Base-by-base conservation (phyloP, 2,329 filamentous ascomycete genomes). In the Ceratocystis destructans region DNA sequence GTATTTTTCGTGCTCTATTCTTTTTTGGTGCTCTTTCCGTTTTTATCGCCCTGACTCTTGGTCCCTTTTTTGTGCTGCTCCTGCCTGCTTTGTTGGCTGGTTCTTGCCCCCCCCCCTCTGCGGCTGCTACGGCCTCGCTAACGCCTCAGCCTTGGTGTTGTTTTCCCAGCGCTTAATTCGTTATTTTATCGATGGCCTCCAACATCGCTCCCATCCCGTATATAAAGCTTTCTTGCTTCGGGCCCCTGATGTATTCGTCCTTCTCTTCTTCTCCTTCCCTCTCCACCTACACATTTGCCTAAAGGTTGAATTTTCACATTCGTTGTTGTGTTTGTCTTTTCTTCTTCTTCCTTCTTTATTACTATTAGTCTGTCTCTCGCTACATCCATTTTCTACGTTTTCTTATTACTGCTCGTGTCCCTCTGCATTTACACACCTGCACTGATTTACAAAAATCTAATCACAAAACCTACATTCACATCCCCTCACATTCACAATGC, bases 401-500 rank as follows among this genome's bases (percentile, higher is more conserved):
- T 62, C n/a, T 48, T 53, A 28, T 53, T 15, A 10, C 61, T 33
- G 31, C 33, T 59, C n/a, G 46, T 44, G 44, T 57, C 48, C 25
- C n/a, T 45, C 20, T 50, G 37, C 41, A 25, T 37, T 53, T 15
- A 31, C 45, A 15, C 50, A 33, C 61, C 25, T 22, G 31, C 20
- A 59, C 62, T 59, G 25, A 64, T 67, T 68, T 55, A 59, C 59
- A 67, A 65, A 41, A 45, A 59, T 50, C 33, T 28, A 20, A 20
- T 20, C 64, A 62, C 31, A 61, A 46, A 48, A 50, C 25, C 3
- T 25, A 41, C 33, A 46, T 61, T 61, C 37, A 31, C 37, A 28
- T 33, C 20, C 10, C 10, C 33, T 6, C 57, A 64, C 25, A 61
- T 46, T 48, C 67, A 69, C 64, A 59, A 69, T 69, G 69, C 69